Evolutionary conservation across 2,329 filamentous ascomycete species (phyloP), one percentile per base, ranked within the genome.

Genomic region (Beauveria scarabaeidicola): DNA sequence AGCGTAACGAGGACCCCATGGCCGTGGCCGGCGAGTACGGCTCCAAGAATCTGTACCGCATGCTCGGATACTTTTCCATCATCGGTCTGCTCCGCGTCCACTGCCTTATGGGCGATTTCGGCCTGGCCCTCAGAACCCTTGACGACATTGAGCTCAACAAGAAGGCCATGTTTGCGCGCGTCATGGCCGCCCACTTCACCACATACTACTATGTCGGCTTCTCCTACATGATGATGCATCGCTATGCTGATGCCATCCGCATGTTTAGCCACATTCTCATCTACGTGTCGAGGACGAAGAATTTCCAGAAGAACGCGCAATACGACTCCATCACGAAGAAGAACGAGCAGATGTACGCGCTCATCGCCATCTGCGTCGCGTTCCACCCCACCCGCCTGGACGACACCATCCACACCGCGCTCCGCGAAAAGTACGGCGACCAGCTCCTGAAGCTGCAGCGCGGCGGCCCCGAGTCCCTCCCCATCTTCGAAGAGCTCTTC

Each of bases 211-310:
- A 97, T 75, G 93, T 99, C 64, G 94, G 94, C 68, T 99, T 99
- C 86, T 96, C 91, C 67, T 99, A 99, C 88, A 97, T 99, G 93
- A 99, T 99, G 94, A 96, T 97, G 90, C 91, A 94, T 79, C 90
- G 94, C 73, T 99, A 99, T 75, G 90, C 91, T 77, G 94, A 99
- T 77, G 94, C 94, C 75, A 97, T 99, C 79, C 91, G 93, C 83
- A 96, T 97, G 88, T 99, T 99, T 86, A 96, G 90, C 82, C 94
- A 99, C 84, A 99, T 99, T 76, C 86, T 99, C 69, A 89, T 99
- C 78, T 99, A 97, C 78, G 92, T 99, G 66, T 96, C 91, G 67
- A 84, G 94, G 70, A 99, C 94, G 72, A 99, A 99, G 89, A 97
- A 97, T 83, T 97, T 97, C 86, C 94, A 99, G 79, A 99, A 97